A percentile compares a stretch with the other conserved stretches of the same genome.
Conservation (phyloP, 768 basidiomycete genomes). For the Saitozyma sp. region DNA sequence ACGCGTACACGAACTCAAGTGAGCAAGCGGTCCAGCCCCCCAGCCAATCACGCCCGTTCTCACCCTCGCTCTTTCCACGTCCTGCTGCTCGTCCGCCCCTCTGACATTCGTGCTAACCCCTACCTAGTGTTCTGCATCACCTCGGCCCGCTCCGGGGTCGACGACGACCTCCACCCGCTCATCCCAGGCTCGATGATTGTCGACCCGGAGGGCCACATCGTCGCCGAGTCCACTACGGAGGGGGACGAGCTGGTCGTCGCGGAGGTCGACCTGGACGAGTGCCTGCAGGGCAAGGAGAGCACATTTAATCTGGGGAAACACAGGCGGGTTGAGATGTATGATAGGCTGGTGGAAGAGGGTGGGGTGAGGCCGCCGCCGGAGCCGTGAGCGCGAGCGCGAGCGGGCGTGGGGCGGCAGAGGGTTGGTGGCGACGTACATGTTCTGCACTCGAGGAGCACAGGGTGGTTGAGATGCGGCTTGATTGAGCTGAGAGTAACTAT, state of each 20-base stretch:
- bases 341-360: constrained; percentile 26
- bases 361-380: constrained; percentile 43
- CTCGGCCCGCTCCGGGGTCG: constrained; percentile 40
- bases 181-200: constrained; percentile 49
- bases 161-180: constrained; percentile 46
- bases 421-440: too few species aligned
- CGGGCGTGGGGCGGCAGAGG: too few species aligned
- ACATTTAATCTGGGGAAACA: constrained; percentile 50
- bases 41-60: background rate
- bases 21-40: constrained; percentile 1
- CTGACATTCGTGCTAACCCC: background rate
- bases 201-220: constrained; percentile 49
- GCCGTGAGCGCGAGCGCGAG: constrained; percentile 1
- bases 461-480: too few species aligned
- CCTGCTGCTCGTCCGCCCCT: background rate
- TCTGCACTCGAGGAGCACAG: too few species aligned
- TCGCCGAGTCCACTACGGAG: constrained; percentile 48
- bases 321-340: constrained; percentile 46
- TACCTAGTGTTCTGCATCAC: constrained; percentile 46
- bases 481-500: too few species aligned
- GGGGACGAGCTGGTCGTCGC: constrained; percentile 47
- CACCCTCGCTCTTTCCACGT: too few species aligned
- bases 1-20: constrained; percentile 51
- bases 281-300: constrained; percentile 48
- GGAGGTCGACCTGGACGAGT: constrained; percentile 47